Percentiles rank a stretch among this genome's conserved stretches.
These are phyloP conservation scores for Phytophthora macrochlamydospora DNA, from an alignment of 352 stramenopile species.

Conservation along the genomic window DNA sequence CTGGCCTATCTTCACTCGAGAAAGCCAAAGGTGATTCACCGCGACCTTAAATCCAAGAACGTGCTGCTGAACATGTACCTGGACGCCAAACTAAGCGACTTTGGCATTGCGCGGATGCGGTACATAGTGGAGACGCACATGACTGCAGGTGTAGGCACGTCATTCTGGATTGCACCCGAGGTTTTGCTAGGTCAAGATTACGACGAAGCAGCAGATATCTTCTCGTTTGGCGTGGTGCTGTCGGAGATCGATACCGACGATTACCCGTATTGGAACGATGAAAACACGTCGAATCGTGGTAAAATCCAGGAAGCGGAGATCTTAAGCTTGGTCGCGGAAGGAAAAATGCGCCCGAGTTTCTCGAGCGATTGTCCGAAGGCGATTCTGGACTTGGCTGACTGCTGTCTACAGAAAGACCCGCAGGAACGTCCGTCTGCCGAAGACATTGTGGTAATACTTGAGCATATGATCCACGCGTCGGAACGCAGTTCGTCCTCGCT, in stretches of 20 bases:
- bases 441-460: constrained; percentile 43
- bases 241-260: constrained; percentile 61
- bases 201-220: constrained; percentile 60
- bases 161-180: constrained; percentile 57
- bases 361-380: constrained; percentile 40
- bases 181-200: constrained; percentile 61
- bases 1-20: constrained; percentile 59
- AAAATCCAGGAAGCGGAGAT: constrained; percentile 45
- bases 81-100: constrained; percentile 75
- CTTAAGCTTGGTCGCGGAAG: constrained; percentile 33
- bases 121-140: constrained; percentile 46
- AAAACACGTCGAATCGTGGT: constrained; percentile 31
- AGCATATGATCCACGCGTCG: constrained; percentile 39
- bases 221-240: constrained; percentile 59
- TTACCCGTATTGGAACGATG: constrained; percentile 45
- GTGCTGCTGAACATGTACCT: constrained; percentile 58
- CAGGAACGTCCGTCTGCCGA: constrained; percentile 34
- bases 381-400: constrained; percentile 46
- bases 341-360: constrained; percentile 39
- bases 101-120: constrained; percentile 52
- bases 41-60: constrained; percentile 55
- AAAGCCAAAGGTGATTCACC: constrained; percentile 54
- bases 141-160: constrained; percentile 45
- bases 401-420: constrained; percentile 41
- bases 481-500: constrained; percentile 32